Evolutionary conservation across 495 filamentous ascomycete genomes (phyloP), one percentile per base, ranked within the genome.

Genomic region (Bombardia bombarda): DNA sequence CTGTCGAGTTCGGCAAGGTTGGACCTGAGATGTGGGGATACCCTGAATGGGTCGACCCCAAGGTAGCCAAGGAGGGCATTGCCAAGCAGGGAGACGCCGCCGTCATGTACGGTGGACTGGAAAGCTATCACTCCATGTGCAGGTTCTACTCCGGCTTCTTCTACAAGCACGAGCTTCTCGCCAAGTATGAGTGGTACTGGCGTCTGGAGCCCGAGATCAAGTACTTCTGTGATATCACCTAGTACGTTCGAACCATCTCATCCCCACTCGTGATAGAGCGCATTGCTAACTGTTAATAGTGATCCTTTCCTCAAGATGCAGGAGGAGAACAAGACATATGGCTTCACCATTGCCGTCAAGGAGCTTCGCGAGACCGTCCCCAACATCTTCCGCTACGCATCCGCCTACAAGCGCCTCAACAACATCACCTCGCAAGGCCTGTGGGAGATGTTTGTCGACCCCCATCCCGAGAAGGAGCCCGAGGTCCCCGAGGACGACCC

Each of bases 141-240:
- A 75, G 93, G 42, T 99, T 99, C 72, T 99, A 99, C 70, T 98
- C 92, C 48, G 92, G 90, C 30, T 87, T 89, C 66, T 99, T 99
- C 70, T 99, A 94, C 73, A 95, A 96, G 68, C 92, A 99, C 55
- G 85, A 90, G 49, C 79, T 97, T 18, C 77, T 99, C 28, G 73
- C 83, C 55, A 95, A 99, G 66, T 99, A 97, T 68, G 87, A 96
- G 61, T 99, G 92, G 92, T 99, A 99, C 70, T 99, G 92, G 92
- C 87, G 92, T 35, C 67, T 99, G 65, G 92, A 99, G 79, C 92
- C 92, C 58, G 92, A 99, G 65, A 97, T 99, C 82, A 96, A 90
- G 71, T 99, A 97, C 73, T 99, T 97, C 73, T 99, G 92, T 62
- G 92, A 99, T 55, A 95, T 99, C 50, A 99, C 92, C 46, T 99